phyloP scores from a whole-genome alignment of 176 grass and related monocot genomes.

The sorghum (Sorghum bicolor) region Sorghum_bicolor_NCBIv3 NC_012871.2:71699501-71700000 shows the following conservation, averaged over 20 bases:
- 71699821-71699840: too few relatives aligned
- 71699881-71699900: too few relatives aligned
- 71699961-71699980: too few relatives aligned
- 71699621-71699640: background rate
- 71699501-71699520: slow-evolving; percentile 9
- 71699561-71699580: slow-evolving; percentile 21
- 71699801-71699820: background rate
- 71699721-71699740: too few relatives aligned
- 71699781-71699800: background rate
- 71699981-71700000: too few relatives aligned
- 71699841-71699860: too few relatives aligned
- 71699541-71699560: background rate
- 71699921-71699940: too few relatives aligned
- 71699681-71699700: too few relatives aligned
- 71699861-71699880: too few relatives aligned
- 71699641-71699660: slow-evolving; percentile 19
- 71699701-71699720: too few relatives aligned
- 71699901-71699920: too few relatives aligned
- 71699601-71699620: background rate
- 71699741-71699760: background rate
- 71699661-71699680: background rate
- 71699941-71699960: too few relatives aligned
- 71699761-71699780: background rate
- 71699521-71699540: background rate
- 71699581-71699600: slow-evolving; percentile 16